Conservation (phyloP, 1,139 yeast genomes). For the Insectozyma bohioensis region DNA sequence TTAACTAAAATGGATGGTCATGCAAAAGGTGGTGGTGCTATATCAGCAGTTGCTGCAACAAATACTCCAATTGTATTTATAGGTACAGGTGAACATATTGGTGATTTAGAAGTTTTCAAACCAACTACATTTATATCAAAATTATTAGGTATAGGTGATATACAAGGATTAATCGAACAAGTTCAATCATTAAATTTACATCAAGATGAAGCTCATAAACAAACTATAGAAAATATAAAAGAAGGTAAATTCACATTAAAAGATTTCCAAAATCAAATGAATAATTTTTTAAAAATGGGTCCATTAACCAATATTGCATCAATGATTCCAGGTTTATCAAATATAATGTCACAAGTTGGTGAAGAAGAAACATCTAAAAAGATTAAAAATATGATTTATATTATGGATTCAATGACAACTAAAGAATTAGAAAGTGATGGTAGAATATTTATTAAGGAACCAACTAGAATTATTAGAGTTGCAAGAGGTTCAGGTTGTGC, state of each 20-base stretch:
- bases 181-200: conserved; percentile 87
- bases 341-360: conserved; percentile 80
- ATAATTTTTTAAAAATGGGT: conserved; percentile 94
- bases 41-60: conserved; percentile 97
- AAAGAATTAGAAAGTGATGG: conserved; percentile 93
- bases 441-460: conserved; percentile 72
- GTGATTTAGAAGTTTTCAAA: conserved; percentile 87
- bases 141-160: conserved; percentile 91
- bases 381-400: conserved; percentile 85
- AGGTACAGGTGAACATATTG: conserved; percentile 98
- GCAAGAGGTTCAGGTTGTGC: conserved; percentile 97
- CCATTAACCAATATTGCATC: conserved; percentile 90
- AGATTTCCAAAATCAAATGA: conserved; percentile 94
- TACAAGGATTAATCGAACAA: conserved; percentile 91
- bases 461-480: conserved; percentile 82
- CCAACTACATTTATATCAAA: conserved; percentile 89
- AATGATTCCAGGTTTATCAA: conserved; percentile 93
- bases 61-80: conserved; percentile 94
- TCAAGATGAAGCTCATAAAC: conserved; percentile 65
- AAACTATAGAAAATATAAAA: conserved; percentile 88
- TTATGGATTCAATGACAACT: conserved; percentile 95
- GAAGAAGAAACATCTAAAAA: conserved; percentile 86
- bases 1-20: conserved; percentile 98
- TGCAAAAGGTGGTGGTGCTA: conserved; percentile 99
- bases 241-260: conserved; percentile 92